Base-by-base conservation (phyloP, 2,329 filamentous ascomycete genomes). In the Aspergillus sp. region DNA sequence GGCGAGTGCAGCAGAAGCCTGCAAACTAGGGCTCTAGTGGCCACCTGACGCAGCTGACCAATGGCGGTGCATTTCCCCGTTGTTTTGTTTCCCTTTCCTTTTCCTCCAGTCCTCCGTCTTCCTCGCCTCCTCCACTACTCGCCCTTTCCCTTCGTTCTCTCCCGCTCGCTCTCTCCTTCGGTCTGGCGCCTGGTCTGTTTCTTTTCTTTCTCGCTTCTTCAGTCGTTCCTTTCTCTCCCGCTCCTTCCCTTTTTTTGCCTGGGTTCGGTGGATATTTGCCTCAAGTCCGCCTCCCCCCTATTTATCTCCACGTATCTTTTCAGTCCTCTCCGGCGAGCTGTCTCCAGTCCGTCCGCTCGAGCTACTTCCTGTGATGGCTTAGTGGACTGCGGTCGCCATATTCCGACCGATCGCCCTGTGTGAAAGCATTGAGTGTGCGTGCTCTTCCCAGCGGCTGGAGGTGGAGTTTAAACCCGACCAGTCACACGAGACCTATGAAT, bases 401-500 rank as follows among this genome's bases (percentile, higher is more conserved):
- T 22, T 10, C 10, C 10, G 19, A 22, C 19, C 19, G 5, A 6
- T 22, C 19, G 19, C 10, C 19, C 19, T n/a, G n/a, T n/a, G n/a
- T n/a, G n/a, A 10, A 22, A 22, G 10, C 19, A 22, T 22, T 10
- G n/a, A n/a, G 6, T 22, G 19, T 6, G 19, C 5, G 31, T 24
- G 26, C 32, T 20, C 33, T 11, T 27, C 12, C 16, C 30, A 30
- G 13, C 36, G 25, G 20, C 19, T n/a, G n/a, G n/a, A n/a, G 29
- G 17, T 25, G 25, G 32, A 20, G 29, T 29, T 26, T 19, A 29
- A 31, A 29, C 34, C 34, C 29, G 22, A 27, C 20, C 13, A 30
- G 37, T 36, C 34, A 33, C 32, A 26, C 37, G 38, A 30, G 41
- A 39, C 57, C 60, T 66, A 83, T 84, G 80, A 83, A 76, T 68